These are phyloP conservation scores for Penicillium sp. DNA, from an alignment of 2,329 filamentous ascomycete species.

Conservation along the genomic window DNA sequence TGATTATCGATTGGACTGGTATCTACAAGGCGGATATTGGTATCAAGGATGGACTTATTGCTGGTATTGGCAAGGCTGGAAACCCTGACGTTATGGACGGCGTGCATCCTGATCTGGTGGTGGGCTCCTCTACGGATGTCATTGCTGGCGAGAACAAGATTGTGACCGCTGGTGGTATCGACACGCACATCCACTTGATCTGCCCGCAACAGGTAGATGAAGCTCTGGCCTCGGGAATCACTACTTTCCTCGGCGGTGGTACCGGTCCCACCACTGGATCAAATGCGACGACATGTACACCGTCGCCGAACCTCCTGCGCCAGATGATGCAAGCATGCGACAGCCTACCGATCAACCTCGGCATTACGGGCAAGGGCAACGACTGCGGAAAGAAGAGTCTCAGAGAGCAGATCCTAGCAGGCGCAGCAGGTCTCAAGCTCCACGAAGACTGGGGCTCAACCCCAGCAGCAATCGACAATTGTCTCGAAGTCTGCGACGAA, in stretches of 20 bases:
- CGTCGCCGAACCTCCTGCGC: slow-evolving; percentile 75
- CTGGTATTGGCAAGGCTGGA: slow-evolving; percentile 87
- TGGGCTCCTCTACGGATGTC: slow-evolving; percentile 87
- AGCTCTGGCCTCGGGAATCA: slow-evolving; percentile 79
- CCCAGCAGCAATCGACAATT: slow-evolving; percentile 85
- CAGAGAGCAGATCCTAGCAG: slow-evolving; percentile 75
- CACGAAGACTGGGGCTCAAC: slow-evolving; percentile 97
- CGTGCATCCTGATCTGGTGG: slow-evolving; percentile 72
- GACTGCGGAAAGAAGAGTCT: slow-evolving; percentile 70
- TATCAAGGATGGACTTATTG: slow-evolving; percentile 81
- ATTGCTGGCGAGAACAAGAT: slow-evolving; percentile 89
- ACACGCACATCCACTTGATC: slow-evolving; percentile 91
- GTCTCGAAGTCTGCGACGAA: slow-evolving; percentile 81
- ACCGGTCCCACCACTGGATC: slow-evolving; percentile 91
- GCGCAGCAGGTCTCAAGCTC: slow-evolving; percentile 85
- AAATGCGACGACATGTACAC: slow-evolving; percentile 90
- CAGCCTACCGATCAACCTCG: slow-evolving; percentile 76
- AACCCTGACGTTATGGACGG: slow-evolving; percentile 98
- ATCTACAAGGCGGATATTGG: slow-evolving; percentile 98
- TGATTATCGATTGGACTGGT: slow-evolving; percentile 86
- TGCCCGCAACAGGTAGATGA: slow-evolving; percentile 90
- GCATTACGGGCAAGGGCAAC: slow-evolving; percentile 92
- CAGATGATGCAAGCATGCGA: slow-evolving; percentile 91
- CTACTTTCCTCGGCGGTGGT: slow-evolving; percentile 85
- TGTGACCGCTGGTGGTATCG: slow-evolving; percentile 83